Percentiles rank a stretch among this genome's conserved stretches.
These are phyloP conservation scores for Phellinidium pouzarii DNA, from an alignment of 1,284 basidiomycete species.

Conservation along the genomic window DNA sequence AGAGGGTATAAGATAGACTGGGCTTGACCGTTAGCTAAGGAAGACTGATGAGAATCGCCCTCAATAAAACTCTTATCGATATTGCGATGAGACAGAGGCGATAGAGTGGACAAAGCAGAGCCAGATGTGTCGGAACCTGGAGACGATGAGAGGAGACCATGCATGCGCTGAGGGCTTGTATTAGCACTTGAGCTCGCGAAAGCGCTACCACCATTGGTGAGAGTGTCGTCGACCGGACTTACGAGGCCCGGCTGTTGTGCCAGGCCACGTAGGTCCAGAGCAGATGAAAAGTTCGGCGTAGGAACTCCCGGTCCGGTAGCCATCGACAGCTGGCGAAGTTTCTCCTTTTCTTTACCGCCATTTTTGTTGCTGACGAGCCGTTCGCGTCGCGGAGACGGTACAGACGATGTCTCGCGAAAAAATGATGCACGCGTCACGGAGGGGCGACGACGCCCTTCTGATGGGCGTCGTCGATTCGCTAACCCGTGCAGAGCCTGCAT, in stretches of 20 bases:
- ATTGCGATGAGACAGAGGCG: not conserved
- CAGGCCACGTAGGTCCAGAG: conserved; percentile 7
- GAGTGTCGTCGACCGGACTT: not conserved
- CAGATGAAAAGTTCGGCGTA: conserved; percentile 3
- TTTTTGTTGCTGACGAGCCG: conserved; percentile 7
- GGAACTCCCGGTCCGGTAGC: not conserved
- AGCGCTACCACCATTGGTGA: not conserved
- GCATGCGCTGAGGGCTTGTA: conserved; percentile 1
- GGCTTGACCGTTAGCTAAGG: not conserved
- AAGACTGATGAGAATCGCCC: not conserved
- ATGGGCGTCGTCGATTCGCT: conserved; percentile 14
- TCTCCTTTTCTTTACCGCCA: conserved; percentile 2
- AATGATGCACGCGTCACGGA: conserved; percentile 9
- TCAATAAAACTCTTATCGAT: not conserved
- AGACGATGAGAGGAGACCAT: conserved; percentile 5
- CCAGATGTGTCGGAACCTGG: conserved; percentile 12
- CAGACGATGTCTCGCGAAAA: conserved; percentile 15
- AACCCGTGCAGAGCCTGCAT: conserved; percentile 18
- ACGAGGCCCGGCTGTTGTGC: not conserved
- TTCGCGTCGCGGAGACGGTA: conserved; percentile 12
- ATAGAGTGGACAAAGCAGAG: conserved; percentile 1
- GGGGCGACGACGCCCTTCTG: conserved; percentile 9
- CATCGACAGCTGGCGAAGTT: conserved; percentile 4
- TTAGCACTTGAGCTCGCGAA: not conserved
- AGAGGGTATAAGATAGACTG: not conserved